phyloP scores from a whole-genome alignment of 306 rosid species.

The Sophora flavescens region DNA sequence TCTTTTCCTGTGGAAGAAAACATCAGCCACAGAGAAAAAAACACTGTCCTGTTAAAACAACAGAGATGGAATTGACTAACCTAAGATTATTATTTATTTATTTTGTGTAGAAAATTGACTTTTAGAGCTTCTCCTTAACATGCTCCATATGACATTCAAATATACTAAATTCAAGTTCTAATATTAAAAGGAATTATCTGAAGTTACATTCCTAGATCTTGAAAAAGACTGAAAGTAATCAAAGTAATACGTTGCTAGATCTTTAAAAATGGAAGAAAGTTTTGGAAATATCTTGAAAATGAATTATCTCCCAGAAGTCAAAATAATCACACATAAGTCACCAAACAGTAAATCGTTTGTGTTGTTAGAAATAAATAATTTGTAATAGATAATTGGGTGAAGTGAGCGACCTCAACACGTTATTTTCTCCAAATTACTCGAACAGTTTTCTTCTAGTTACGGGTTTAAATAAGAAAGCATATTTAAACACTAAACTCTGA shows the following conservation, averaged over 20 bases:
- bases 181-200: background rate
- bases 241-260: background rate
- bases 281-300: no score
- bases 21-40: constrained; percentile 30
- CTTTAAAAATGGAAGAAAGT: no score
- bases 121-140: background rate
- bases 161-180: background rate
- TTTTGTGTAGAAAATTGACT: background rate
- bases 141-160: constrained; percentile 8
- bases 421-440: background rate
- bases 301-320: background rate
- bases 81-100: background rate
- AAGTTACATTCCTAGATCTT: constrained; percentile 6
- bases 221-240: background rate
- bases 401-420: background rate
- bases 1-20: constrained; percentile 72
- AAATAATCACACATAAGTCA: background rate
- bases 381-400: background rate
- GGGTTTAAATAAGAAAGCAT: background rate
- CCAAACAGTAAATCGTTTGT: background rate
- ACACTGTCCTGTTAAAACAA: background rate
- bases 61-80: constrained; percentile 27
- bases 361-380: background rate
- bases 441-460: background rate
- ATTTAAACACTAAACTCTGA: background rate